Percentiles rank a stretch among this genome's conserved stretches.
Evolutionary conservation across 2,329 filamentous ascomycete species (phyloP).

Genomic region (Ramularia collo-cygni): DNA sequence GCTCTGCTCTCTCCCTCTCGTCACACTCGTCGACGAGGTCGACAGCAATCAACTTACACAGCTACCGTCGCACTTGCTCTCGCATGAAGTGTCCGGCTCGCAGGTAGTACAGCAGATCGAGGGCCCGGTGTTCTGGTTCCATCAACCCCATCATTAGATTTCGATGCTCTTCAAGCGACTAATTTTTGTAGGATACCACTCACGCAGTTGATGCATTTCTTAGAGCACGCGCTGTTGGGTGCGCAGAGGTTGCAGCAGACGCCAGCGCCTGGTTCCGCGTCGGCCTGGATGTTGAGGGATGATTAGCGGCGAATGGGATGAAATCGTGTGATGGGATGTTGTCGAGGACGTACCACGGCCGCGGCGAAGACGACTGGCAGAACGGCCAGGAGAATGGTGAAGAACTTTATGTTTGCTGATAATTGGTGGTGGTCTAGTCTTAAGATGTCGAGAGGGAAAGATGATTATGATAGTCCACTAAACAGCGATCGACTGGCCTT

Average conservation of each 20-base stretch:
- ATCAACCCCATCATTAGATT: not conserved
- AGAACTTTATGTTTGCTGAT: not conserved
- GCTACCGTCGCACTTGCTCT: not conserved
- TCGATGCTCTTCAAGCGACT: not conserved
- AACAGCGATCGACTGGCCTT: not conserved
- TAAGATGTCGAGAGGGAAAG: not conserved
- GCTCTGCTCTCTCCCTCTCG: not conserved
- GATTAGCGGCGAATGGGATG: not conserved
- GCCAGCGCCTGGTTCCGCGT: not conserved
- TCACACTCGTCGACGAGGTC: not conserved
- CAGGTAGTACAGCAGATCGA: not conserved
- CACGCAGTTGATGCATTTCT: not conserved
- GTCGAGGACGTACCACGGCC: not conserved
- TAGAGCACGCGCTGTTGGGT: not conserved
- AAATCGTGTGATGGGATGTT: not conserved
- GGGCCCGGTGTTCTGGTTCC: not conserved
- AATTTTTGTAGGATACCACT: not conserved
- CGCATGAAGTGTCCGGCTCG: not conserved
- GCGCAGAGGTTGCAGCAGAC: not conserved
- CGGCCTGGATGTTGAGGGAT: not conserved
- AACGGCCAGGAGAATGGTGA: slow-evolving; percentile 1
- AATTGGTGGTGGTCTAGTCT: not conserved
- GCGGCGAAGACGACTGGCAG: not conserved
- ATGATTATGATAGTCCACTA: not conserved
- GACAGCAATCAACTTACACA: not conserved